Evolutionary conservation across 1,284 basidiomycete species (phyloP).

Genomic region (Fistulinella staudtii): DNA sequence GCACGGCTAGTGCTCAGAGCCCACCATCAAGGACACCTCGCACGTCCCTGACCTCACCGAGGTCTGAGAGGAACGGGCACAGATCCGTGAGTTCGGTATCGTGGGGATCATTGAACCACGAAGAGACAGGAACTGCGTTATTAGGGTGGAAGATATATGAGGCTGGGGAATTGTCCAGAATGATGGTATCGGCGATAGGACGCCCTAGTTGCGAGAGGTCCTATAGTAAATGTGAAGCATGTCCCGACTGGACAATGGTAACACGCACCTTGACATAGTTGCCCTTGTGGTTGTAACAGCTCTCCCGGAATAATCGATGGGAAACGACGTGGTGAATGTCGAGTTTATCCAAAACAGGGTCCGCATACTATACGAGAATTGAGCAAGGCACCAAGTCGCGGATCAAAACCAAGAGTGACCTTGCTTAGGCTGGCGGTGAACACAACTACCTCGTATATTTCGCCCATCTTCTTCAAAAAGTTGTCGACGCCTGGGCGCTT

Average conservation of each 20-base stretch:
- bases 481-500: slow-evolving; percentile 98
- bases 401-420: slow-evolving; percentile 39
- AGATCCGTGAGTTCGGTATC: slow-evolving; percentile 96
- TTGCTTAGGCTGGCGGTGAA: slow-evolving; percentile 98
- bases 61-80: slow-evolving; percentile 89
- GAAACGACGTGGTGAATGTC: slow-evolving; percentile 89
- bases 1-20: slow-evolving; percentile 41
- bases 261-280: slow-evolving; percentile 94
- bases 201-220: slow-evolving; percentile 96
- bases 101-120: slow-evolving; percentile 98
- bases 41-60: slow-evolving; percentile 84
- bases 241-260: slow-evolving; percentile 3
- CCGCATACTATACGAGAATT: slow-evolving; percentile 72
- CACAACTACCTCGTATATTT: slow-evolving; percentile 97
- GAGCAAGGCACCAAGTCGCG: not conserved
- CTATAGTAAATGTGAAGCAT: slow-evolving; percentile 39
- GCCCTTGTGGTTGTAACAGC: slow-evolving; percentile 98
- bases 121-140: slow-evolving; percentile 97
- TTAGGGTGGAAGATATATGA: slow-evolving; percentile 99
- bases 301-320: slow-evolving; percentile 97
- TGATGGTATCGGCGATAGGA: slow-evolving; percentile 90
- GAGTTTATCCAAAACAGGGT: slow-evolving; percentile 96
- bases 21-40: slow-evolving; percentile 88
- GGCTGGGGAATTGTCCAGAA: slow-evolving; percentile 98
- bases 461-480: slow-evolving; percentile 96